A percentile compares a stretch with the other conserved stretches of the same genome.
phyloP scores from a whole-genome alignment of 371 early-diverging fungal genomes.

The Syncephalastrum sp. region DNA sequence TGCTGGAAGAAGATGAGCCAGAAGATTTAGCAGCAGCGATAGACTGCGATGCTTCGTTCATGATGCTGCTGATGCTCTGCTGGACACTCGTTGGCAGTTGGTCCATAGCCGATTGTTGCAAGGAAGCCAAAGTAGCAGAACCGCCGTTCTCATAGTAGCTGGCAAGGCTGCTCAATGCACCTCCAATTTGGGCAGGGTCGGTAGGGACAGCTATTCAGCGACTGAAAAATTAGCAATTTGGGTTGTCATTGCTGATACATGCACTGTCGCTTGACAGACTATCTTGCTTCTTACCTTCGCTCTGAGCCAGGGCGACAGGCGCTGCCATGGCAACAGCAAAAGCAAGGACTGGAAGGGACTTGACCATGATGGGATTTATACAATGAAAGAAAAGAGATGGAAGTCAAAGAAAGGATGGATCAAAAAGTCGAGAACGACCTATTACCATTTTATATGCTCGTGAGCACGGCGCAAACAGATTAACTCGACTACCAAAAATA shows the following conservation, averaged over 20 bases:
- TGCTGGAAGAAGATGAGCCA: no score
- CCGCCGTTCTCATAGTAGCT: conserved; percentile 4
- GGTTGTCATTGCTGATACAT: background rate
- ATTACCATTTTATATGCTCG: no score
- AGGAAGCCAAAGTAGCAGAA: background rate
- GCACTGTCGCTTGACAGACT: no score
- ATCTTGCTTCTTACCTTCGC: background rate
- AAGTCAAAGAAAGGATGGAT: no score
- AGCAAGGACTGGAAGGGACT: conserved; percentile 9
- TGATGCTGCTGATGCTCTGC: conserved; percentile 7
- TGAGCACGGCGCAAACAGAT: no score
- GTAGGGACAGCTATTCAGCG: background rate
- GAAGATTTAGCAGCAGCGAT: no score
- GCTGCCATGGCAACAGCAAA: background rate
- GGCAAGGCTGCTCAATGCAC: background rate
- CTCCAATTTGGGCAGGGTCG: background rate
- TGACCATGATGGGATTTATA: conserved; percentile 1
- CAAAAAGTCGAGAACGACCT: no score
- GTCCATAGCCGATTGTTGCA: background rate
- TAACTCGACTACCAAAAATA: no score
- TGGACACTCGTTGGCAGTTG: background rate
- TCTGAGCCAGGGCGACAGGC: conserved; percentile 3
- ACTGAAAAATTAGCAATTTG: background rate
- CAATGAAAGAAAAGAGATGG: no score
- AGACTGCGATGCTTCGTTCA: no score